A percentile compares a stretch with the other conserved stretches of the same genome.
Conservation (phyloP, 139 green algal genomes). For the Micractinium conductrix region DNA sequence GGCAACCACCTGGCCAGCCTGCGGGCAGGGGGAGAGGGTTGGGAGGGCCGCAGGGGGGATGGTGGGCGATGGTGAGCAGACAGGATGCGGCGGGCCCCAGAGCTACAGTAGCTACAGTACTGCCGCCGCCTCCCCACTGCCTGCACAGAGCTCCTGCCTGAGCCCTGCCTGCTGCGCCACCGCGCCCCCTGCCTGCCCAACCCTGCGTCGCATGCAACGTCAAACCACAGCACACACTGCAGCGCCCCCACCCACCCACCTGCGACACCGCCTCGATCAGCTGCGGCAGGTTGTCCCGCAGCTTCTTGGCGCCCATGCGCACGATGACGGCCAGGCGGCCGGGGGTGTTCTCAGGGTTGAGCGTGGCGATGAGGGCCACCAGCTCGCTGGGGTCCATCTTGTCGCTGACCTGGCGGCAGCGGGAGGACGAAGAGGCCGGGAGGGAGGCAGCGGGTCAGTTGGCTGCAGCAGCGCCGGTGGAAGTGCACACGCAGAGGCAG, state of each 20-base stretch:
- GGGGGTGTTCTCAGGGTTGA: conserved; percentile 97
- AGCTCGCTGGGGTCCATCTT: conserved; percentile 95
- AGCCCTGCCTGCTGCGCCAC: background rate
- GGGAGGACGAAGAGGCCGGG: background rate
- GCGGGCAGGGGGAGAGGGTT: background rate
- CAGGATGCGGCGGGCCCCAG: background rate
- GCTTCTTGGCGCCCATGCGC: conserved; percentile 95
- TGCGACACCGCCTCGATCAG: conserved; percentile 78
- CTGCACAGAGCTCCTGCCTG: too few relatives aligned
- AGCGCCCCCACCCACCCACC: background rate
- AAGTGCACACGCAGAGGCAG: too few relatives aligned
- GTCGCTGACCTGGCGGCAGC: conserved; percentile 75
- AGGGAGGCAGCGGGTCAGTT: background rate
- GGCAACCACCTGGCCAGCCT: conserved; percentile 83
- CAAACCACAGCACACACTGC: too few relatives aligned
- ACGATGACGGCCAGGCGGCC: conserved; percentile 94
- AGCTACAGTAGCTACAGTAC: background rate
- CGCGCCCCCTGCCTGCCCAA: too few relatives aligned
- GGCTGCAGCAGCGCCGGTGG: too few relatives aligned
- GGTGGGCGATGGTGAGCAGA: background rate
- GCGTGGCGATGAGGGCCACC: conserved; percentile 84
- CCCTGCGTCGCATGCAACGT: too few relatives aligned
- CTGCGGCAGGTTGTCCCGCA: conserved; percentile 80
- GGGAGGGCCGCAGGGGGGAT: background rate
- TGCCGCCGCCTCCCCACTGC: too few relatives aligned